These are phyloP conservation scores for Pseudogymnoascus sp. DNA, from an alignment of 2,329 filamentous ascomycete species.

Conservation along the genomic window DNA sequence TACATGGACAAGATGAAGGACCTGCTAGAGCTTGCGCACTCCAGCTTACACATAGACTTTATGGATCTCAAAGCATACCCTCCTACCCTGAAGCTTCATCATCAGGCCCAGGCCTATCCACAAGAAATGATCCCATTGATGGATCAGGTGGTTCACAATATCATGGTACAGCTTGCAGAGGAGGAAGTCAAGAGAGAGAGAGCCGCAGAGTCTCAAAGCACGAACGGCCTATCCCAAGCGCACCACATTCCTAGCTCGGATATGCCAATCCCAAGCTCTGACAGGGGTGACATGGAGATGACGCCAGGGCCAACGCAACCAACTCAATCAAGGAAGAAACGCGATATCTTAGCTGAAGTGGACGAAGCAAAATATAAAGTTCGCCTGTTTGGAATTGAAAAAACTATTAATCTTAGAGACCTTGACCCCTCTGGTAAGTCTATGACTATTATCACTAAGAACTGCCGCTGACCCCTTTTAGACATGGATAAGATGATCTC, in stretches of 20 bases:
- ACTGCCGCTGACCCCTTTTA: conserved; percentile 29
- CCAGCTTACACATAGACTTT: conserved; percentile 79
- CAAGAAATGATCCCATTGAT: conserved; percentile 95
- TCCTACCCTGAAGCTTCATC: conserved; percentile 86
- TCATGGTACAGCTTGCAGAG: conserved; percentile 83
- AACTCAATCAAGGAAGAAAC: neutral
- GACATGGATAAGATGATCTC: conserved; percentile 95
- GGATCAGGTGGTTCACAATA: conserved; percentile 89
- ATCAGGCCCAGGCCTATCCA: conserved; percentile 88
- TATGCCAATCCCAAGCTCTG: conserved; percentile 72
- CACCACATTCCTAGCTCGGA: conserved; percentile 59
- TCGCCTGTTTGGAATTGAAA: conserved; percentile 80
- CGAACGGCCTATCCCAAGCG: conserved; percentile 41
- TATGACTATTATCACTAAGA: neutral
- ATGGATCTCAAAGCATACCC: conserved; percentile 89
- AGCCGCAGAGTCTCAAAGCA: conserved; percentile 48
- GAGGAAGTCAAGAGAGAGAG: conserved; percentile 68
- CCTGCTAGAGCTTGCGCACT: conserved; percentile 81
- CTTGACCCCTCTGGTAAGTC: conserved; percentile 72
- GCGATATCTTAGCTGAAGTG: conserved; percentile 67
- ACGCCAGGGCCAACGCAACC: conserved; percentile 36
- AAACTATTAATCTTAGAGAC: conserved; percentile 83
- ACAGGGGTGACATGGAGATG: conserved; percentile 48
- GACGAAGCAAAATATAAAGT: conserved; percentile 76
- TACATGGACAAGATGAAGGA: conserved; percentile 81